Percentiles rank a stretch among this genome's conserved stretches.
Conservation (phyloP, 768 basidiomycete genomes). For the Sporobolomyces roseus region DNA sequence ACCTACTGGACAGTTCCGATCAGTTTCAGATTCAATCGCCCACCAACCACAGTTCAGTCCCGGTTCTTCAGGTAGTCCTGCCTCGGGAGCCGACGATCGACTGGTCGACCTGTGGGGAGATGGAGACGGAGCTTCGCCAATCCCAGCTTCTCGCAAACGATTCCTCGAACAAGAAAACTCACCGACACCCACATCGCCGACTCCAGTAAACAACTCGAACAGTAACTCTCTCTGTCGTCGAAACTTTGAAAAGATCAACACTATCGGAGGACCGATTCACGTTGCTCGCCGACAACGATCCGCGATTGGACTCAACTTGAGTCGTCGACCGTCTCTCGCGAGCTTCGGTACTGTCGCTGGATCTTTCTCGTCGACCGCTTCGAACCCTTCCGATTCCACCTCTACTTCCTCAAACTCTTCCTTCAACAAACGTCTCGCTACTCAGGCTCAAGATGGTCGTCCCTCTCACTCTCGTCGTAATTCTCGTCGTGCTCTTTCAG, state of each 20-base stretch:
- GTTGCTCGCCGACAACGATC: slow-evolving; percentile 30
- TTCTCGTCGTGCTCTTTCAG: slow-evolving; percentile 31
- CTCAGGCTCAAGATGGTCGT: slow-evolving; percentile 35
- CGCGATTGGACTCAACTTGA: slow-evolving; percentile 19
- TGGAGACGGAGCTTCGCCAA: slow-evolving; percentile 20
- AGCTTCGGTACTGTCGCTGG: neutral
- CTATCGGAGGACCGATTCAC: slow-evolving; percentile 13
- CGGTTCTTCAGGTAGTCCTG: neutral
- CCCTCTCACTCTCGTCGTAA: slow-evolving; percentile 13
- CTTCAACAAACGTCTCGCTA: slow-evolving; percentile 36
- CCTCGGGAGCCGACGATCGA: slow-evolving; percentile 22
- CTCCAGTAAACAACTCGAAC: neutral
- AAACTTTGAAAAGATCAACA: slow-evolving; percentile 21
- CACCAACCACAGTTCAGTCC: neutral
- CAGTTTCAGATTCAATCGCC: slow-evolving; percentile 25
- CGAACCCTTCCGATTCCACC: neutral
- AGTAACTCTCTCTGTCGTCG: slow-evolving; percentile 20
- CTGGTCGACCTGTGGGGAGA: slow-evolving; percentile 22
- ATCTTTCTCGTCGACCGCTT: neutral
- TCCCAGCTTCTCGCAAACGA: slow-evolving; percentile 35
- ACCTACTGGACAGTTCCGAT: slow-evolving; percentile 13
- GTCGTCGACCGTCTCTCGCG: slow-evolving; percentile 14
- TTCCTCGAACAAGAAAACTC: slow-evolving; percentile 39
- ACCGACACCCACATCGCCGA: slow-evolving; percentile 20
- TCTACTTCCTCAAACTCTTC: slow-evolving; percentile 1